These are phyloP conservation scores for Talaromyces funiculosus DNA, from an alignment of 2,329 filamentous ascomycete genomes.

Conservation along the genomic window DNA sequence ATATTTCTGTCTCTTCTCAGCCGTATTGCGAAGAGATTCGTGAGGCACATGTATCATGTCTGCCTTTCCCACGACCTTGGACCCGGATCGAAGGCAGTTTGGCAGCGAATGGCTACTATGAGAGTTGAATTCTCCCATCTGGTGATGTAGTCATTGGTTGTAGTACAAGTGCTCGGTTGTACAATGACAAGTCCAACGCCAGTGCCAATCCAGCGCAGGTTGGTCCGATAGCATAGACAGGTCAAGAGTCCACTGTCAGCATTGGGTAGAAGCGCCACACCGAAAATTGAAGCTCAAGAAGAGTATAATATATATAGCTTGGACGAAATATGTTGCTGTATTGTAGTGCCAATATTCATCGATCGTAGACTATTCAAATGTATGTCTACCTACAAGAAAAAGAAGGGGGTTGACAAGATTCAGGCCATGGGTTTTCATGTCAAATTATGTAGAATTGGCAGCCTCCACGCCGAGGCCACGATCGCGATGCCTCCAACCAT, in stretches of 20 bases:
- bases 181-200: not conserved
- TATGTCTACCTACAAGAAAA: not conserved
- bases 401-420: not conserved
- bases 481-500: not conserved
- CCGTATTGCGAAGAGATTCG: not conserved
- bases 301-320: not conserved
- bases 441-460: not conserved
- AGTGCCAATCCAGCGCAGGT: not conserved
- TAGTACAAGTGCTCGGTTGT: not conserved
- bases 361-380: too few species aligned
- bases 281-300: not conserved
- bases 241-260: not conserved
- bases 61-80: not conserved
- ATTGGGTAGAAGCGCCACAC: not conserved
- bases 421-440: not conserved
- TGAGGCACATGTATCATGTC: not conserved
- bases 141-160: not conserved
- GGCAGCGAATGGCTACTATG: not conserved
- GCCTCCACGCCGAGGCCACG: not conserved
- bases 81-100: too few species aligned
- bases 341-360: not conserved
- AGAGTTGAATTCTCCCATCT: not conserved
- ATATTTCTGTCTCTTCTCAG: not conserved
- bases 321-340: not conserved
- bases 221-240: not conserved